These are phyloP conservation scores for Cotoneaster glaucophyllus DNA, from an alignment of 306 rosid genomes.

Conservation along the genomic window DNA sequence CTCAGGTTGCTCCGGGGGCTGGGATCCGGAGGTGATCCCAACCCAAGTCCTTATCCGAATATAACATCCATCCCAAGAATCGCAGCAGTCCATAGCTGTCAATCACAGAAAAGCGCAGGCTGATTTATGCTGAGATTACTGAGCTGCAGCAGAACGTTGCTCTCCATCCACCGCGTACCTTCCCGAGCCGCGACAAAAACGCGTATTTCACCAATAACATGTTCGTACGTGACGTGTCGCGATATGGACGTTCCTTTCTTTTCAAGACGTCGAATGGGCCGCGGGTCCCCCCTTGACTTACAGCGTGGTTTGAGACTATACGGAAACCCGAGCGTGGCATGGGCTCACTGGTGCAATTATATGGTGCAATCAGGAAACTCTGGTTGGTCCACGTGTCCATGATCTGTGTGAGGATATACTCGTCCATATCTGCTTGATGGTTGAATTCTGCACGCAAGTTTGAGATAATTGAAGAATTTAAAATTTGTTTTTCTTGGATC, in stretches of 20 bases:
- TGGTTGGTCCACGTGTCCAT: slow-evolving; percentile 39
- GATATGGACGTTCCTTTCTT: neutral
- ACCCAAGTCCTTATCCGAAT: too few relatives aligned
- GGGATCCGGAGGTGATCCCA: too few relatives aligned
- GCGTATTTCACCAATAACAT: neutral
- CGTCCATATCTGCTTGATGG: slow-evolving; percentile 11
- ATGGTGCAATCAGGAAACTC: neutral
- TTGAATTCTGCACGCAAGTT: neutral
- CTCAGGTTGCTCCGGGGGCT: too few relatives aligned
- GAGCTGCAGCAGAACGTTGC: neutral
- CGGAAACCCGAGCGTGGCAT: slow-evolving; percentile 6
- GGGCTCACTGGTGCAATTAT: neutral
- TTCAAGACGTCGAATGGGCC: neutral
- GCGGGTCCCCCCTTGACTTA: neutral
- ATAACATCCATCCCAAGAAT: too few relatives aligned
- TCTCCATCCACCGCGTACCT: neutral
- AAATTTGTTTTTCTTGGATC: too few relatives aligned
- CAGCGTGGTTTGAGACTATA: neutral
- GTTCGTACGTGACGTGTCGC: slow-evolving; percentile 12
- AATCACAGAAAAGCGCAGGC: too few relatives aligned
- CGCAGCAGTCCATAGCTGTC: too few relatives aligned
- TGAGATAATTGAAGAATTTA: neutral
- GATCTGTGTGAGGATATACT: slow-evolving; percentile 3
- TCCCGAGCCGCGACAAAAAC: slow-evolving; percentile 5
- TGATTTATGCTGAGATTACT: neutral